These are phyloP conservation scores for Metschnikowia hibisci DNA, from an alignment of 805 yeast species.

Conservation along the genomic window DNA sequence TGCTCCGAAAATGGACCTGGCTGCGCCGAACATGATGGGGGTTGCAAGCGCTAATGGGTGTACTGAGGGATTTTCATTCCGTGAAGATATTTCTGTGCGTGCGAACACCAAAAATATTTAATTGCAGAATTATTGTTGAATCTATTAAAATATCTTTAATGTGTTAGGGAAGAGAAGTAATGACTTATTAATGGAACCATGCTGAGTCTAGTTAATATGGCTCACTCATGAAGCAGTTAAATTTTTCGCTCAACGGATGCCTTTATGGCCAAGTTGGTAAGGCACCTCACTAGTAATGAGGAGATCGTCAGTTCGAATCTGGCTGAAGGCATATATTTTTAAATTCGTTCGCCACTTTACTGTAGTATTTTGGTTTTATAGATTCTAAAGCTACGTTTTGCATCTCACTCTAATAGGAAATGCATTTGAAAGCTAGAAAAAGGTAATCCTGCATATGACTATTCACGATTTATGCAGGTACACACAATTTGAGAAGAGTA, in stretches of 20 bases:
- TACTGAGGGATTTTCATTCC: slow-evolving; percentile 3
- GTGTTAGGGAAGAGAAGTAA: too few relatives aligned
- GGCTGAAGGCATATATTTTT: slow-evolving; percentile 27
- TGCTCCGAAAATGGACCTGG: slow-evolving; percentile 5
- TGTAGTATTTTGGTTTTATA: too few relatives aligned
- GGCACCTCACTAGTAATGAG: slow-evolving; percentile 35
- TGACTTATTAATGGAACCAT: too few relatives aligned
- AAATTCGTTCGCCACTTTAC: too few relatives aligned
- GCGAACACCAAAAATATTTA: neutral
- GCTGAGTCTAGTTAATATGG: too few relatives aligned
- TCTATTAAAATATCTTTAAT: too few relatives aligned
- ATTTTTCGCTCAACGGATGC: slow-evolving; percentile 6
- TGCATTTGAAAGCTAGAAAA: too few relatives aligned
- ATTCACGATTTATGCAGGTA: neutral
- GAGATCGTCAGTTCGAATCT: slow-evolving; percentile 31
- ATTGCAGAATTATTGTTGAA: neutral
- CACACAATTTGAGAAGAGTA: too few relatives aligned
- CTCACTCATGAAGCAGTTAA: too few relatives aligned
- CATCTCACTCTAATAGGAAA: too few relatives aligned
- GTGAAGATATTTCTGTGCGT: slow-evolving; percentile 1
- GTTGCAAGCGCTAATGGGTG: slow-evolving; percentile 1
- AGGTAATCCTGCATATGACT: too few relatives aligned
- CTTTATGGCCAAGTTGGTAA: slow-evolving; percentile 35
- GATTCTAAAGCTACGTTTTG: too few relatives aligned
- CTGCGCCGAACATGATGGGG: slow-evolving; percentile 3